phyloP scores from a whole-genome alignment of 257 asterid genomes.

The Echium plantagineum region DNA sequence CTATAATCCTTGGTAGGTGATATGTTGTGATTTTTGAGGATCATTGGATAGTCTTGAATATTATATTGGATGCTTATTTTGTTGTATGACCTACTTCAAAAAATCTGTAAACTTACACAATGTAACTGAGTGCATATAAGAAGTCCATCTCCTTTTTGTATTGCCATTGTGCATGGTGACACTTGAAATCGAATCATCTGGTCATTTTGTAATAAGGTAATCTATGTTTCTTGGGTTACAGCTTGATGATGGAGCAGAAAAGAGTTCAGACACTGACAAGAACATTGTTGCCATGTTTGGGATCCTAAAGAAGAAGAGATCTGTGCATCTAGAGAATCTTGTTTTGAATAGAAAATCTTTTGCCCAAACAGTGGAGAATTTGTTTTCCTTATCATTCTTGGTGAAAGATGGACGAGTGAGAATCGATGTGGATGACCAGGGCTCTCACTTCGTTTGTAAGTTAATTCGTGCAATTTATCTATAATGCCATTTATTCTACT shows the following conservation, averaged over 20 bases:
- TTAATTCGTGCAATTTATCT: background rate
- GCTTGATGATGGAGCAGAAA: constrained; percentile 21
- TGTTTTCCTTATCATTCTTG: constrained; percentile 51
- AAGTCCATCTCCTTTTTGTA: background rate
- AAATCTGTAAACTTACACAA: background rate
- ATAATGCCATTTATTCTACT: background rate
- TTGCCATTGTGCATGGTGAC: background rate
- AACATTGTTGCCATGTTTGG: constrained; percentile 32
- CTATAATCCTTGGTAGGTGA: background rate
- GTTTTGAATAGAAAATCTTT: constrained; percentile 34
- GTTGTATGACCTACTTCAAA: background rate
- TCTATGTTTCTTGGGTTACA: constrained; percentile 8
- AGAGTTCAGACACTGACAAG: constrained; percentile 24
- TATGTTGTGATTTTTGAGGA: background rate
- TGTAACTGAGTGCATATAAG: background rate
- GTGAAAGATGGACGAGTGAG: constrained; percentile 45
- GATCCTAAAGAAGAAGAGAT: constrained; percentile 22
- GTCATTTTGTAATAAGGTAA: background rate
- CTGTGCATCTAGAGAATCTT: constrained; percentile 32
- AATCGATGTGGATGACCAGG: constrained; percentile 26
- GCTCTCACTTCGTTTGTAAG: constrained; percentile 39
- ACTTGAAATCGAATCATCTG: background rate
- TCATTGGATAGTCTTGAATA: no score
- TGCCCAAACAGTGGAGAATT: constrained; percentile 48
- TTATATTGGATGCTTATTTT: background rate